These are phyloP conservation scores for Penicillium thymicola DNA, from an alignment of 2,329 filamentous ascomycete genomes.

Conservation along the genomic window DNA sequence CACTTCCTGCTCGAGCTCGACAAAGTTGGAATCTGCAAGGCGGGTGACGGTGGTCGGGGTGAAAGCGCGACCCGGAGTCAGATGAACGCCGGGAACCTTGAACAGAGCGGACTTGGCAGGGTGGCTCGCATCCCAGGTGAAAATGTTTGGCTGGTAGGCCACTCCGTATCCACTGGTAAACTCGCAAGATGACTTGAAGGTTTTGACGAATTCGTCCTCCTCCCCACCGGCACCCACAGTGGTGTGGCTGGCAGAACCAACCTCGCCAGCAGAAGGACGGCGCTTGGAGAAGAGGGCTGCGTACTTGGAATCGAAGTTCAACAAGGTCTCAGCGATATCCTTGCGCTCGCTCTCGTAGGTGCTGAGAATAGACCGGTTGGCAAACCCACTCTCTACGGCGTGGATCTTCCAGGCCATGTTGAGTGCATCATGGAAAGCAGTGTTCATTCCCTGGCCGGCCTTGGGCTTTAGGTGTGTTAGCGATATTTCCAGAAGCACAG, in stretches of 20 bases:
- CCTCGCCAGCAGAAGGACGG: slow-evolving; percentile 68
- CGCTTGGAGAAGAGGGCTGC: slow-evolving; percentile 84
- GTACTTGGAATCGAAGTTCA: slow-evolving; percentile 85
- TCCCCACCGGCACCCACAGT: slow-evolving; percentile 27
- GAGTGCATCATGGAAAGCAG: slow-evolving; percentile 62
- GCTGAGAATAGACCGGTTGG: slow-evolving; percentile 68
- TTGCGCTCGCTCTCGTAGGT: slow-evolving; percentile 88
- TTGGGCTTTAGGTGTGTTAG: slow-evolving; percentile 45
- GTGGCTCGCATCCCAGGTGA: slow-evolving; percentile 79
- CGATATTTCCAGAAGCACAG: not conserved
- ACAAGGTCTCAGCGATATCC: slow-evolving; percentile 75
- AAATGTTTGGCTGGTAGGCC: slow-evolving; percentile 72
- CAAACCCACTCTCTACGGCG: slow-evolving; percentile 79
- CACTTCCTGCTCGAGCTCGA: slow-evolving; percentile 85
- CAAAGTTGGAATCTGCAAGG: slow-evolving; percentile 82
- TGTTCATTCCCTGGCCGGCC: slow-evolving; percentile 64
- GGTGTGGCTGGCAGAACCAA: slow-evolving; percentile 60
- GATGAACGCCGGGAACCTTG: slow-evolving; percentile 61
- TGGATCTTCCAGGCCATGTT: slow-evolving; percentile 98
- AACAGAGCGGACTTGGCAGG: slow-evolving; percentile 68
- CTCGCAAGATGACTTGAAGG: slow-evolving; percentile 86
- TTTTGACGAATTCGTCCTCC: slow-evolving; percentile 75
- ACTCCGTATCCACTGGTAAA: slow-evolving; percentile 93
- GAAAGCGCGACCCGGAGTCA: slow-evolving; percentile 72
- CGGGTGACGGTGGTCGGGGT: slow-evolving; percentile 78